Evolutionary conservation across 1,139 yeast genomes (phyloP), one percentile per base, ranked within the genome.

Genomic region (Pichia sp.): DNA sequence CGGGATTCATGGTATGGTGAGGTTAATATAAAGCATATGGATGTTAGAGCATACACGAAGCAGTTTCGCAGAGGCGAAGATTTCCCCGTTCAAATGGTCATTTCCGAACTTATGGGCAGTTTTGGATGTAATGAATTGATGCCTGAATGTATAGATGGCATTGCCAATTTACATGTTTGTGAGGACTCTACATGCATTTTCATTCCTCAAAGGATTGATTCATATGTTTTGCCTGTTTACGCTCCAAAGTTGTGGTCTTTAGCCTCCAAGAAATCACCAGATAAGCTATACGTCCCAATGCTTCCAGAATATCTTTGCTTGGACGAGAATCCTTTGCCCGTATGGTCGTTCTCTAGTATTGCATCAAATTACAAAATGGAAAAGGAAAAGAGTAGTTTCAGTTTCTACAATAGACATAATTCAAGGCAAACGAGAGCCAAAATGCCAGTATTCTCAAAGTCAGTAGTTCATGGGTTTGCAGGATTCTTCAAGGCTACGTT

Each of bases 101-200:
- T 88, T 2, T 81, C 94, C 29, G 97, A 88, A 54, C 63, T 88
- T 22, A 58, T 88, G 20, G 96, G 96, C 3, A 84, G 95, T 6
- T 81, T 87, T 61, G 96, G 94, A 1, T 91, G 93, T 56, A 88
- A 88, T 56, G 97, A 88, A 53, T 64, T 84, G 13, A 69, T 85
- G 12, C 96, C 96, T 0, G 97, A 88, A 52, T 79, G 93, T 40
- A 49, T 77, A 5, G 49, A 53, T 17, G 50, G 59, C 1, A 29
- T 40, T 10, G 37, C 47, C 1, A 49, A 64, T n/a, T 63, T 62
- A 32, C 46, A 48, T 26, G 47, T 48, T 30, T 59, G 70, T 17
- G 65, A 61, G 34, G 65, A 61, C 34, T 55, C 54, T 13, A 47
- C 44, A 33, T 63, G 69, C 14, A 48, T 62, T n/a, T 68, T 61